Evolutionary conservation across 805 yeast genomes (phyloP), one percentile per base, ranked within the genome.

Genomic region (Pichia exigua): DNA sequence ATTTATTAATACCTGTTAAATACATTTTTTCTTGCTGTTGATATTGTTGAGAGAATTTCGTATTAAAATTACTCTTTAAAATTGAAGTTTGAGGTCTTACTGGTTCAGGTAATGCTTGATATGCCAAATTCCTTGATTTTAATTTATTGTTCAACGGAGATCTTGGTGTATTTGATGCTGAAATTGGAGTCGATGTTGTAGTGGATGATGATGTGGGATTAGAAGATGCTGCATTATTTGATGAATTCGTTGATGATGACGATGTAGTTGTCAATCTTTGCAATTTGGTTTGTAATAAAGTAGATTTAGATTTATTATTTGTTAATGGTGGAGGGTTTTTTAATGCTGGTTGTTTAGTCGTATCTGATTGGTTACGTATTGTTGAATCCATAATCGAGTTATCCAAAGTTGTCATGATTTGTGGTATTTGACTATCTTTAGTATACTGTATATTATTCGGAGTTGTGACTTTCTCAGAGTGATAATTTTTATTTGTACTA

Each of bases 1-100:
- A 64, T 44, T 64, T 64, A 20, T 61, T 64, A 53, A 79, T 76
- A 46, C 76, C 74, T 26, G 68, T 69, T 51, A 79, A 65, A 56
- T 79, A 79, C 42, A 76, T 71, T 58, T 71, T 72, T 59, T 79
- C 83, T 58, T 78, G 83, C 39, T 77, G 79, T 47, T 74, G 68
- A 61, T 77, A 79, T 56, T 72, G 74, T 49, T 68, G 69, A 7
- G 67, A 65, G 47, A 61, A 59, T 48, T 63, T 68, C 2, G 67
- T 61, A 30, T 66, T 64, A 35, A 68, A 52, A 45, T 69, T 68
- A 21, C 64, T 59, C 26, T 62, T 59, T 43, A 68, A 54, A 18
- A 68, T 63, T 2, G 67, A 59, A 9, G 61, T 53, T 48, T 65
- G 69, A 2, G 66, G 66, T 44, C 65, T 55, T 10, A 56, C 58